Base-by-base conservation (phyloP, 2,329 filamentous ascomycete genomes). In the Simplicillium aogashimaense region DNA sequence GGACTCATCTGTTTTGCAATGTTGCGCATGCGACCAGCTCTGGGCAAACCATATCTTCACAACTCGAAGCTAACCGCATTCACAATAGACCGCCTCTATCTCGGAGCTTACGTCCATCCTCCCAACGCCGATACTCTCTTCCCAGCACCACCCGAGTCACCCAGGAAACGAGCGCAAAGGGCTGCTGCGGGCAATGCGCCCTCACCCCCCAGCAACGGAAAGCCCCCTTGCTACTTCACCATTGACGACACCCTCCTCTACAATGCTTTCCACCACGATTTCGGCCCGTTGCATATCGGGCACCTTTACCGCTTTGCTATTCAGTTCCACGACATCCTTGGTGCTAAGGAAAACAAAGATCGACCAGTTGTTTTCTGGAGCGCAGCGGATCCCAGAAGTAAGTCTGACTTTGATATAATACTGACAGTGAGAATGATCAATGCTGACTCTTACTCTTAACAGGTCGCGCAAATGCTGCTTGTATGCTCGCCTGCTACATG, bases 191-290 rank as follows among this genome's bases (percentile, higher is more conserved):
- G 72, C 16, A 35, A 70, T 76, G 14, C 70, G 67, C 42, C 54
- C 43, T 52, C 50, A 42, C 53, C 50, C 43, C 45, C 52, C 38
- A 51, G 48, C 48, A 54, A 50, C 44, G 48, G 55, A 38, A 47
- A 70, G 49, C 67, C 81, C 41, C 92, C 92, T 1, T 89, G 86
- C 58, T 98, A 97, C 67, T 98, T 98, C 64, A 90, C 87, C 38
- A 81, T 97, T 50, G 92, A 98, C 58, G 86, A 94, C 57, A 83
- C 73, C 32, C 79, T 98, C 35, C 74, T 95, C 36, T 98, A 98
- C 73, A 98, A 98, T 62, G 89, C 90, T 28, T 98, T 98, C 65
- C 89, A 97, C 65, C 89, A 94, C 55, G 92, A 98, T 66, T 98
- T 98, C 61, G 92, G 92, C 53, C 92, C 92, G 54, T 72, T 98